Base-by-base conservation (phyloP, 2,329 filamentous ascomycete genomes). In the Alternaria sp. region DNA sequence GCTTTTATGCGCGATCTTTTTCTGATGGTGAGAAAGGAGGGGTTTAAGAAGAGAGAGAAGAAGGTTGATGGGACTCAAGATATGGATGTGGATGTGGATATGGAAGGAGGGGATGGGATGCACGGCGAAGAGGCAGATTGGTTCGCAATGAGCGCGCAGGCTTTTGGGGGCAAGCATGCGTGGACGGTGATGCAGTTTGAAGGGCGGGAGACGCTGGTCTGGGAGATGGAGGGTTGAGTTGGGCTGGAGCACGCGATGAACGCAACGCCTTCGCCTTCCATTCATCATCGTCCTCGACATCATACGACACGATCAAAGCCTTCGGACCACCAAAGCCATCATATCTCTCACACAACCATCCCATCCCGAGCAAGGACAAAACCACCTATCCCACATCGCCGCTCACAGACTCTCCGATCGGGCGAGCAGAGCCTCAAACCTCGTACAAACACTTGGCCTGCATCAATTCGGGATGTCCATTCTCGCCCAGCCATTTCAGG, bases 131-230 rank as follows among this genome's bases (percentile, higher is more conserved):
- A 76, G 26, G 53, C 54, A 18, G 61, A 56, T 21, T 80, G 78
- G 78, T 72, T 78, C 58, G 63, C 69, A 21, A 57, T 78, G 67
- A 78, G 65, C 33, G 78, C 72, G 44, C 70, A 70, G 28, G 75
- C 63, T 2, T 80, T 80, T 44, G 73, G 70, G 5, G 74, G 73
- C 1, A 66, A 53, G 41, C 68, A 64, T 12, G 65, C 65, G 1
- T 76, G 75, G 71, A 78, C 75, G 3, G 64, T 78, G 4, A 73
- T 80, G 71, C 77, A 79, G 50, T 75, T 74, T 61, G 73, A 71
- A 9, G 66, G 65, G 7, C 61, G 71, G 23, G 76, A 79, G 53
- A 79, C 76, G 37, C 63, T 80, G 45, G 69, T 68, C 15, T 80
- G 78, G 78, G 75, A 78, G 55, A 68, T 68, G 30, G 72, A 75